Conservation (phyloP, 108 stramenopile species). For the Craspedostauros australis region DNA sequence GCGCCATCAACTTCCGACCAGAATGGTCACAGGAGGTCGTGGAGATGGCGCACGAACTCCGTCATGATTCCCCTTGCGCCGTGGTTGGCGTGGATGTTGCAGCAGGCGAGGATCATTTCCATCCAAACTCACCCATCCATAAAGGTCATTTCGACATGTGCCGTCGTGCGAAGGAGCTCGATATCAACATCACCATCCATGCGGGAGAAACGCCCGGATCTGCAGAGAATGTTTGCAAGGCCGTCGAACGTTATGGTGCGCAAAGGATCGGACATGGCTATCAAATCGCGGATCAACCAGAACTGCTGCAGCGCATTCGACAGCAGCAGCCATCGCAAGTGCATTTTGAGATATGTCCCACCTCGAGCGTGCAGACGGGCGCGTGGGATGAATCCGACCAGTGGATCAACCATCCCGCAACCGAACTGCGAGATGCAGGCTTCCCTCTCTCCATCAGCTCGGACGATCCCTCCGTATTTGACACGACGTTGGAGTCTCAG, state of each 20-base stretch:
- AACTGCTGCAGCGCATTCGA: constrained; percentile 38
- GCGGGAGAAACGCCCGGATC: constrained; percentile 51
- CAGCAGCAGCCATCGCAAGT: constrained; percentile 21
- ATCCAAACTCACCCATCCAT: constrained; percentile 29
- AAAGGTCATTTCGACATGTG: constrained; percentile 45
- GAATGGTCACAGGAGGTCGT: constrained; percentile 58
- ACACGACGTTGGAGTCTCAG: constrained; percentile 51
- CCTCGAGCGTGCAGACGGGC: constrained; percentile 34
- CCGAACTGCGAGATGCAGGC: constrained; percentile 28
- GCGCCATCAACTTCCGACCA: constrained; percentile 54
- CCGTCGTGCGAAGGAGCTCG: constrained; percentile 38
- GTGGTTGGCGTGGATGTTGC: constrained; percentile 71
- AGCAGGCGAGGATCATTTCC: constrained; percentile 67
- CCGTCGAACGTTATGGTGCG: constrained; percentile 49
- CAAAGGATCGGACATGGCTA: constrained; percentile 71
- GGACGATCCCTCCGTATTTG: constrained; percentile 72
- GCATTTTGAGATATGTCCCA: constrained; percentile 69
- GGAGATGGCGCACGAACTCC: constrained; percentile 34
- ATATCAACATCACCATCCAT: constrained; percentile 52
- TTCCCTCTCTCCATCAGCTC: constrained; percentile 44
- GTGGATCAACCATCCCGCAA: constrained; percentile 54
- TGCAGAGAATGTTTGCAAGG: constrained; percentile 41
- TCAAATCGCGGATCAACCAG: constrained; percentile 18
- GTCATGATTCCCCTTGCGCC: constrained; percentile 45
- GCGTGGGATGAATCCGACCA: constrained; percentile 27